A percentile compares a stretch with the other conserved stretches of the same genome.
phyloP scores from a whole-genome alignment of 2,329 filamentous ascomycete species.

The Scortechinia acanthostroma region DNA sequence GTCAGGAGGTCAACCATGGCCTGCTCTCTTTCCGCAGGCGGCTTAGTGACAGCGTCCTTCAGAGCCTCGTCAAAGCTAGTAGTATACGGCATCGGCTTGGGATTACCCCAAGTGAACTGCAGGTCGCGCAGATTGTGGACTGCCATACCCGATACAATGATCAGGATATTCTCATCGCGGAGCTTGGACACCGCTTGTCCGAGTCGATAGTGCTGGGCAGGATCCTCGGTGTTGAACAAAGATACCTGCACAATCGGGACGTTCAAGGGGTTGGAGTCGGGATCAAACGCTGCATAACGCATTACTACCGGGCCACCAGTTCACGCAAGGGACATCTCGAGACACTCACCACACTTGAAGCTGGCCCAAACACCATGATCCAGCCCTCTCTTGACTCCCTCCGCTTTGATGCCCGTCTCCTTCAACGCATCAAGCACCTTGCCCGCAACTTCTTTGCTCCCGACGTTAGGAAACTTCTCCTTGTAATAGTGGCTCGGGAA shows the following conservation, averaged over 20 bases:
- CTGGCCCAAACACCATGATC: slow-evolving; percentile 73
- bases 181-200: slow-evolving; percentile 60
- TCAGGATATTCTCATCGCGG: slow-evolving; percentile 59
- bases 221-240: slow-evolving; percentile 57
- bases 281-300: slow-evolving; percentile 42
- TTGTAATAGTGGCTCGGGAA: slow-evolving; percentile 67
- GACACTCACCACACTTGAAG: slow-evolving; percentile 39
- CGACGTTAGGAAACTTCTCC: slow-evolving; percentile 57
- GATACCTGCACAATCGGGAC: slow-evolving; percentile 70
- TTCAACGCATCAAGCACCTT: slow-evolving; percentile 46
- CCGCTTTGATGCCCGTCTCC: slow-evolving; percentile 47
- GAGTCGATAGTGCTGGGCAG: slow-evolving; percentile 58
- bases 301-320: not conserved
- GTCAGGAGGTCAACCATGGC: slow-evolving; percentile 27
- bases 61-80: slow-evolving; percentile 62
- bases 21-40: slow-evolving; percentile 24
- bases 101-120: slow-evolving; percentile 31
- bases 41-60: slow-evolving; percentile 51
- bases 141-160: slow-evolving; percentile 70
- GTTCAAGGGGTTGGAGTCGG: slow-evolving; percentile 49
- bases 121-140: slow-evolving; percentile 63
- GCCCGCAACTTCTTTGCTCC: slow-evolving; percentile 49
- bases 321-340: not conserved
- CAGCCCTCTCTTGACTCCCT: slow-evolving; percentile 54
- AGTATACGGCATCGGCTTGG: slow-evolving; percentile 43